A percentile compares a stretch with the other conserved stretches of the same genome.
These are phyloP conservation scores for Penicillium herquei DNA, from an alignment of 495 filamentous ascomycete genomes.

Conservation along the genomic window DNA sequence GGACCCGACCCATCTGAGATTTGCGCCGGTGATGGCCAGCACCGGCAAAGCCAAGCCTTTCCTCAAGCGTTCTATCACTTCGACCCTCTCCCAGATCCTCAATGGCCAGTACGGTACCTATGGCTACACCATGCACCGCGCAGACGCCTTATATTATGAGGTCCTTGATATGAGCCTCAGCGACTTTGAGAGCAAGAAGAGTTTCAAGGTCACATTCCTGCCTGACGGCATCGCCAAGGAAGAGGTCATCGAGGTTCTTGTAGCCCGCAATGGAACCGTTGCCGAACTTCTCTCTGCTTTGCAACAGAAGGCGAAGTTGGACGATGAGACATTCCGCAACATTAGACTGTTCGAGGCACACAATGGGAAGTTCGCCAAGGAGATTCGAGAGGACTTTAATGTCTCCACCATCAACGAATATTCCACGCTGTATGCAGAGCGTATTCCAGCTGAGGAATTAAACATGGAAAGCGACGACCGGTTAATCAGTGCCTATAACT, in stretches of 20 bases:
- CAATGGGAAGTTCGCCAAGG: conserved; percentile 74
- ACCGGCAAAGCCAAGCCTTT: conserved; percentile 70
- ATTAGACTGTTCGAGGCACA: conserved; percentile 79
- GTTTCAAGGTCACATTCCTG: conserved; percentile 75
- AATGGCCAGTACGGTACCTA: conserved; percentile 62
- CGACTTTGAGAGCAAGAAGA: conserved; percentile 89
- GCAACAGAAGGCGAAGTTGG: conserved; percentile 74
- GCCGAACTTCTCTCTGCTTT: conserved; percentile 71
- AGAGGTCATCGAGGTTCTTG: conserved; percentile 76
- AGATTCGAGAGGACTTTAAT: conserved; percentile 59
- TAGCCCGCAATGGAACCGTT: conserved; percentile 76
- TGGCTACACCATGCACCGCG: conserved; percentile 62
- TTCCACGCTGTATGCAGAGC: conserved; percentile 74
- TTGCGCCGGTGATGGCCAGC: conserved; percentile 75
- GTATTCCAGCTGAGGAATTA: conserved; percentile 75
- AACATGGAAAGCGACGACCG: conserved; percentile 56
- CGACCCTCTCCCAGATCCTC: conserved; percentile 70
- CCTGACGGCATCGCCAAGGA: conserved; percentile 90
- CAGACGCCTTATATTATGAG: conserved; percentile 84
- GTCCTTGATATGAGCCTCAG: conserved; percentile 89
- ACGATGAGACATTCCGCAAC: conserved; percentile 65
- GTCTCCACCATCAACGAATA: conserved; percentile 83
- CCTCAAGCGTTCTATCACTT: conserved; percentile 66
- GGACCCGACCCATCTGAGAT: conserved; percentile 82
- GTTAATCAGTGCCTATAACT: conserved; percentile 81